Base-by-base conservation (phyloP, 352 stramenopile species). In the Globisporangium radiosum region DNA sequence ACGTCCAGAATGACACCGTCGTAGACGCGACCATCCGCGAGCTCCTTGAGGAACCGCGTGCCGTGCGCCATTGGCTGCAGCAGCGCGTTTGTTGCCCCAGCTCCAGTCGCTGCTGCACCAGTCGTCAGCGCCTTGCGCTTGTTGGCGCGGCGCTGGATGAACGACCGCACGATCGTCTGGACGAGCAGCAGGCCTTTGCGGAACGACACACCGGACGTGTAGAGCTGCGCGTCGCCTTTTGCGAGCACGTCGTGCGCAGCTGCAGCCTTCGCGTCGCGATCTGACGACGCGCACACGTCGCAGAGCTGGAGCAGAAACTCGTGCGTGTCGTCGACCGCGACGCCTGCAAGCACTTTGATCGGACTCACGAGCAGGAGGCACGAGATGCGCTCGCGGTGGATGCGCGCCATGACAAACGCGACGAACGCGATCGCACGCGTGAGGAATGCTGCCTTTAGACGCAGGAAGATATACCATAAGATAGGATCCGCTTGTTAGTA, bases 321-420 rank as follows among this genome's bases (percentile, higher is more conserved):
- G 38, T 84, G 75, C 7, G 85, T 92, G 47, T 90, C 74, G 36
- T 78, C 57, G 0, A 94, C 76, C 0, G 67, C 68, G 0, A 90
- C 58, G 9, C 85, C 85, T 11, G 85, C 82, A 5, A 94, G 71
- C 36, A 94, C 79, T 66, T 90, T 87, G n/a, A 92, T 57, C n/a
- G 85, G 85, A 57, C 85, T 94, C 51, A 94, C 81, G 17, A 91
- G 71, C 19, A 94, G 57, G 38, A 94, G 63, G 38, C 76, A 81
- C 5, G 82, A 88, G n/a, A 90, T 73, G 49, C 68, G 70, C 11
- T 74, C 77, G 47, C 65, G 56, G 17, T 77, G 72, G 33, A 76
- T 59, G 13, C 66, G 60, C 0, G 52, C 47, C 76, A 90, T 84
- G 7, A 71, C 68, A 48, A 80, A 83, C 8, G 81, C 75, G 25